Evolutionary conservation across 495 filamentous ascomycete species (phyloP).

Genomic region (Xylaria longipes): DNA sequence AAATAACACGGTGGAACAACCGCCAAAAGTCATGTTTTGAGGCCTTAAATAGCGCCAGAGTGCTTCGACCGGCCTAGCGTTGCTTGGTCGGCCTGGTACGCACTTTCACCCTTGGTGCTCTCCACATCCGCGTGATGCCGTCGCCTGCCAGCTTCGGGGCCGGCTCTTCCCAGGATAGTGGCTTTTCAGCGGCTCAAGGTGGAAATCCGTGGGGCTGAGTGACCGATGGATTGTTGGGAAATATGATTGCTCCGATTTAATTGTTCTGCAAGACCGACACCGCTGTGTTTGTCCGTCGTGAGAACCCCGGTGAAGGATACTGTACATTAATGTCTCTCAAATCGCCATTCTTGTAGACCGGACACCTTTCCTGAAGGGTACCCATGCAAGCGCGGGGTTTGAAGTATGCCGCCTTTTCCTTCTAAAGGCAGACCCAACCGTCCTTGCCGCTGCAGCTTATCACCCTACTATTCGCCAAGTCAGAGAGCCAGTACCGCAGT

Average conservation of each 20-base stretch:
- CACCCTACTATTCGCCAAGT: constrained; percentile 4
- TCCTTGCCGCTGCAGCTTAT: constrained; percentile 11
- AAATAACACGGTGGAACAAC: constrained; percentile 26
- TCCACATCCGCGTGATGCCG: constrained; percentile 14
- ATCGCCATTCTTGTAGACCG: background rate
- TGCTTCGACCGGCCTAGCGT: constrained; percentile 15
- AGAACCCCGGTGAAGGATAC: background rate
- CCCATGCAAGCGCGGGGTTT: constrained; percentile 5
- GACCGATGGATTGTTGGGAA: constrained; percentile 9
- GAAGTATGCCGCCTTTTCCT: constrained; percentile 7
- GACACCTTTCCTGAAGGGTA: background rate
- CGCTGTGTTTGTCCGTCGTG: constrained; percentile 11
- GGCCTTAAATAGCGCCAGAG: constrained; percentile 2
- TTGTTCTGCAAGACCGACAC: constrained; percentile 2
- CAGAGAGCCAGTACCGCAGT: background rate
- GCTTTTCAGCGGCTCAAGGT: constrained; percentile 22
- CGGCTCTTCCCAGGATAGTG: constrained; percentile 4
- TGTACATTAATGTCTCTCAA: background rate
- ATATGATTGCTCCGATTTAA: background rate
- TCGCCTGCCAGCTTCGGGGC: background rate
- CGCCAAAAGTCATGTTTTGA: constrained; percentile 23
- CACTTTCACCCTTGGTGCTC: constrained; percentile 2
- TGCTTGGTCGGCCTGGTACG: background rate
- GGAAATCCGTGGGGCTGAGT: constrained; percentile 21
- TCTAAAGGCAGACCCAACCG: background rate